Base-by-base conservation (phyloP, 495 filamentous ascomycete genomes). In the Aeminium ludgeri region DNA sequence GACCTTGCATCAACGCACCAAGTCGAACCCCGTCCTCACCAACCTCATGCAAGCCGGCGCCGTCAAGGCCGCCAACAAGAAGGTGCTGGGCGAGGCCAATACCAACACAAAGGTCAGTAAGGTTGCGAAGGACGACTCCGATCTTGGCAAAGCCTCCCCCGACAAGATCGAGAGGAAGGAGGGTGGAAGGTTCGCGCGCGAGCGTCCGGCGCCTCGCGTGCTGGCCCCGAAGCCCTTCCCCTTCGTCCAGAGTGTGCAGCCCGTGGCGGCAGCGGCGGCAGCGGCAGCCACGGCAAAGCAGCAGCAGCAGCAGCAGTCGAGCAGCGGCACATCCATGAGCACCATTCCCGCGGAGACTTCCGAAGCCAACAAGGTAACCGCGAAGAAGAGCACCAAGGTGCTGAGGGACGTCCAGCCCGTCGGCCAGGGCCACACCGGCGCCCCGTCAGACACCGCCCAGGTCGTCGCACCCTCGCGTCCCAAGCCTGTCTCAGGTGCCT, bases 51-150 rank as follows among this genome's bases (percentile, higher is more conserved):
- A 71, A 34, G 68, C 64, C 15, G 70, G 66, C 37, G 68, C 68
- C 20, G 57, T 78, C 37, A 87, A 80, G 58, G 71, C 71, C 38
- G 71, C 67, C 30, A 65, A 76, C 18, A 84, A 83, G 62, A 73
- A 84, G 44, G 80, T 73, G 12, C 83, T 89, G 58, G 79, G 70
- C 12, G 86, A 94, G 54, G 66, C 86, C 28, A 87, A 76, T 67
- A 86, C 83, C 55, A 78, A 67, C 12, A 57, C 63, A 20, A 77
- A 75, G 50, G 50, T 61, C 18, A 50, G 66, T 10, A 63, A 41
- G 12, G 23, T 39, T 52, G 20, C 61, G 60, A 41, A 68, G 43
- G 62, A 65, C 55, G 75, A 76, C 46, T 63, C 62, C 15, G 58
- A 57, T 17, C 45, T 70, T 40, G 65, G 57, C 34, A 81, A 77